These are phyloP conservation scores for Corymbia citriodora DNA, from an alignment of 441 rosid species.

Conservation along the genomic window DNA sequence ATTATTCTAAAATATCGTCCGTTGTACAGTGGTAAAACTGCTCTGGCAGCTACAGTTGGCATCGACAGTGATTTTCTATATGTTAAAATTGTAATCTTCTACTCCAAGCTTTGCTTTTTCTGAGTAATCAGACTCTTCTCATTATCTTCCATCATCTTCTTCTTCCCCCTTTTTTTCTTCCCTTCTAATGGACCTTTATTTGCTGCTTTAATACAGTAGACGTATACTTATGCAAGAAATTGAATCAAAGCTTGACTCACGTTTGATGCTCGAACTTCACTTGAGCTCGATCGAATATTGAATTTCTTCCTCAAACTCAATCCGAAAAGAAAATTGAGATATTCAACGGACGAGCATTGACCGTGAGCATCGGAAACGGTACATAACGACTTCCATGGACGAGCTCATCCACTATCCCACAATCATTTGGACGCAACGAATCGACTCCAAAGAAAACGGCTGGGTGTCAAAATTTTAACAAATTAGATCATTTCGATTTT, in stretches of 20 bases:
- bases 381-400: background rate
- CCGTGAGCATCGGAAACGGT: background rate
- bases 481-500: background rate
- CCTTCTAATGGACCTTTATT: too few species aligned
- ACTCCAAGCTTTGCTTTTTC: background rate
- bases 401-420: background rate
- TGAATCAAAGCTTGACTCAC: too few species aligned
- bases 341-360: background rate
- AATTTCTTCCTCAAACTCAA: too few species aligned
- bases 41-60: conserved; percentile 93
- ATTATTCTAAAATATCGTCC: background rate
- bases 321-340: too few species aligned
- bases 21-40: conserved; percentile 84
- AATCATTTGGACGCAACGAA: background rate
- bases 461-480: background rate
- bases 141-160: too few species aligned
- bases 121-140: background rate
- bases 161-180: too few species aligned
- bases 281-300: too few species aligned
- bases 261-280: too few species aligned
- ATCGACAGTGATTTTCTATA: conserved; percentile 88
- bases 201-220: too few species aligned
- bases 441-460: background rate
- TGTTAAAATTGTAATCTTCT: conserved; percentile 81
- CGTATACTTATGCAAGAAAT: too few species aligned